Conservation (phyloP, 2,329 filamentous ascomycete genomes). For the Calycina herbarum region DNA sequence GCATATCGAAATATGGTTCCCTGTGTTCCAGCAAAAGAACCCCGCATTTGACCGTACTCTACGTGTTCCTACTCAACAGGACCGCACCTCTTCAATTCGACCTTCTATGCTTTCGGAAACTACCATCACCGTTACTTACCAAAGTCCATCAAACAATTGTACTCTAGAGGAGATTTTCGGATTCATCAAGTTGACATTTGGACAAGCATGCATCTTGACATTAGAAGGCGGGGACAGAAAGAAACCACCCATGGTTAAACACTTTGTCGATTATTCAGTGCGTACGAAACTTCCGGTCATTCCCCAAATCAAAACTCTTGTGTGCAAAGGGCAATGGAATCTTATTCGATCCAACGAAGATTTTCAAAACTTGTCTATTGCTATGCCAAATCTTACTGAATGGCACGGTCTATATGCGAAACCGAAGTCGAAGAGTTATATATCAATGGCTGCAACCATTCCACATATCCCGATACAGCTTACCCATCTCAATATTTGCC, state of each 20-base stretch:
- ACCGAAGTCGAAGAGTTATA: slow-evolving; percentile 72
- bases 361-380: slow-evolving; percentile 60
- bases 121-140: slow-evolving; percentile 57
- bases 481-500: slow-evolving; percentile 63
- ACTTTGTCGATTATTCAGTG: slow-evolving; percentile 43
- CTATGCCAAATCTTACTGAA: slow-evolving; percentile 63
- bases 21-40: slow-evolving; percentile 56
- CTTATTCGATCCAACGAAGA: slow-evolving; percentile 64
- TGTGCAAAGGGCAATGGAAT: slow-evolving; percentile 78
- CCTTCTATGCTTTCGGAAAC: slow-evolving; percentile 39
- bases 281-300: slow-evolving; percentile 32
- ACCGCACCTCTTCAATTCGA: slow-evolving; percentile 29
- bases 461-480: slow-evolving; percentile 57
- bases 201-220: slow-evolving; percentile 64
- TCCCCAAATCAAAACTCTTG: slow-evolving; percentile 61
- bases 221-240: slow-evolving; percentile 76
- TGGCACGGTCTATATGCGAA: slow-evolving; percentile 60
- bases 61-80: slow-evolving; percentile 30
- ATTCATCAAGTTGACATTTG: slow-evolving; percentile 57
- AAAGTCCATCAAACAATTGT: slow-evolving; percentile 64
- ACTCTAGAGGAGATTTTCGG: slow-evolving; percentile 69
- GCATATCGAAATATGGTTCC: slow-evolving; percentile 77
- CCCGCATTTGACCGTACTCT: slow-evolving; percentile 30
- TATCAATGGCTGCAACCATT: slow-evolving; percentile 66
- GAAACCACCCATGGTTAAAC: slow-evolving; percentile 67